Conservation (phyloP, 805 yeast species). For the Pichia californica region DNA sequence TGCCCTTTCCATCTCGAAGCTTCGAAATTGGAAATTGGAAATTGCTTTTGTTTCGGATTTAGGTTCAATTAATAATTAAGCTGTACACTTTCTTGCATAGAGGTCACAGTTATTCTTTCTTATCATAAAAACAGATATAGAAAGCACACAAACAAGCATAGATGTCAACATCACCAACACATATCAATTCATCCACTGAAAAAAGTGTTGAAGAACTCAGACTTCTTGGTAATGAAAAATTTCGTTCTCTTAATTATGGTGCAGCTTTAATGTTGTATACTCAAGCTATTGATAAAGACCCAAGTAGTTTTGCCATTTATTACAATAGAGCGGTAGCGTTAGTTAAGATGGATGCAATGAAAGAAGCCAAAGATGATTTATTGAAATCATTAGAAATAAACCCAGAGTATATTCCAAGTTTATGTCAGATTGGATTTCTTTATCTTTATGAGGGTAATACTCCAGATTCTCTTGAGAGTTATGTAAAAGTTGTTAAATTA, state of each 20-base stretch:
- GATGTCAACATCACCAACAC: background rate
- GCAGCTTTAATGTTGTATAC: constrained; percentile 34
- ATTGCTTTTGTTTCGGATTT: too few species aligned
- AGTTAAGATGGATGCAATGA: constrained; percentile 29
- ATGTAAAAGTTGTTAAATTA: constrained; percentile 29
- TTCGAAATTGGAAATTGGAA: too few species aligned
- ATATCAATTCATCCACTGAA: background rate
- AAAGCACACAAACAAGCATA: too few species aligned
- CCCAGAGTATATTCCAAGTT: constrained; percentile 33
- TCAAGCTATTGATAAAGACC: constrained; percentile 29
- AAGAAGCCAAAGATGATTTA: constrained; percentile 33
- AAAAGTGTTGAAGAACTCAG: constrained; percentile 16
- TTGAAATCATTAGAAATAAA: constrained; percentile 26
- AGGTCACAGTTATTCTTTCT: too few species aligned
- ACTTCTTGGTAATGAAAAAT: constrained; percentile 24
- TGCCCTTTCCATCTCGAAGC: too few species aligned
- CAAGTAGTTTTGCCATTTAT: constrained; percentile 28
- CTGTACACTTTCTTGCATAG: too few species aligned
- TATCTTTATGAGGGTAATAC: constrained; percentile 32
- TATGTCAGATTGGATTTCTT: constrained; percentile 33
- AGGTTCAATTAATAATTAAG: too few species aligned
- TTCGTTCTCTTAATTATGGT: constrained; percentile 22
- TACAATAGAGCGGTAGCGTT: constrained; percentile 38
- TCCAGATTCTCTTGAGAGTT: constrained; percentile 29
- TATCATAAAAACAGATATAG: too few species aligned